Percentiles rank a stretch among this genome's conserved stretches.
phyloP scores from a whole-genome alignment of 257 asterid species.

The Phtheirospermum japonicum region DNA sequence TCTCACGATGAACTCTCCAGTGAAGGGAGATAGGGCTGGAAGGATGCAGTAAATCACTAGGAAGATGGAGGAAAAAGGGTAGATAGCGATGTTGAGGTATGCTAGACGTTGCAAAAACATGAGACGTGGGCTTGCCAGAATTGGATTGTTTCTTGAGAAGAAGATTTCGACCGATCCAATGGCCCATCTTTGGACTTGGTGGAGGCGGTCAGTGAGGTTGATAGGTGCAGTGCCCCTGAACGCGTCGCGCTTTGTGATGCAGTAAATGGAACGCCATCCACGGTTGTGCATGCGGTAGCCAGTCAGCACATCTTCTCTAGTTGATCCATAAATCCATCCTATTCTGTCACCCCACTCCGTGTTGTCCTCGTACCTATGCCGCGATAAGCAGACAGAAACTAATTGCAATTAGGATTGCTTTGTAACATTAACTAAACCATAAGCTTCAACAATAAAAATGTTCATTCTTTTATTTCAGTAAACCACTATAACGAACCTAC shows the following conservation, averaged over 20 bases:
- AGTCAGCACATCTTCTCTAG: constrained; percentile 93
- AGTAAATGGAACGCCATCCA: constrained; percentile 95
- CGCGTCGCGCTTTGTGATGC: constrained; percentile 94
- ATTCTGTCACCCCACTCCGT: constrained; percentile 98
- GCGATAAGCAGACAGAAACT: too few species aligned
- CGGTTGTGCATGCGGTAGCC: constrained; percentile 99
- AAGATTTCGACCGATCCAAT: constrained; percentile 96
- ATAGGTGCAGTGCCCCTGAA: constrained; percentile 92
- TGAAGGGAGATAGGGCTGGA: constrained; percentile 81
- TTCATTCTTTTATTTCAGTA: too few species aligned
- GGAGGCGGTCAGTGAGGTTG: constrained; percentile 90
- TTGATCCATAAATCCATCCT: constrained; percentile 98
- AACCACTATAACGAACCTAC: too few species aligned
- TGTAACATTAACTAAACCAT: too few species aligned
- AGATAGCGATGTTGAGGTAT: constrained; percentile 87
- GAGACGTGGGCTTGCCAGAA: constrained; percentile 72
- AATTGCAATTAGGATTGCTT: too few species aligned
- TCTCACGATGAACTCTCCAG: constrained; percentile 83
- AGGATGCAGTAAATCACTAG: constrained; percentile 85
- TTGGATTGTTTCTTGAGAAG: constrained; percentile 81
- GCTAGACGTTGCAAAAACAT: constrained; percentile 89
- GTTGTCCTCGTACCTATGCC: constrained; percentile 78
- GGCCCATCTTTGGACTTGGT: constrained; percentile 98
- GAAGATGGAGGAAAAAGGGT: constrained; percentile 89
- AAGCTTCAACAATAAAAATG: too few species aligned